These are phyloP conservation scores for Claviceps humidiphila DNA, from an alignment of 2,329 filamentous ascomycete genomes.

Conservation along the genomic window DNA sequence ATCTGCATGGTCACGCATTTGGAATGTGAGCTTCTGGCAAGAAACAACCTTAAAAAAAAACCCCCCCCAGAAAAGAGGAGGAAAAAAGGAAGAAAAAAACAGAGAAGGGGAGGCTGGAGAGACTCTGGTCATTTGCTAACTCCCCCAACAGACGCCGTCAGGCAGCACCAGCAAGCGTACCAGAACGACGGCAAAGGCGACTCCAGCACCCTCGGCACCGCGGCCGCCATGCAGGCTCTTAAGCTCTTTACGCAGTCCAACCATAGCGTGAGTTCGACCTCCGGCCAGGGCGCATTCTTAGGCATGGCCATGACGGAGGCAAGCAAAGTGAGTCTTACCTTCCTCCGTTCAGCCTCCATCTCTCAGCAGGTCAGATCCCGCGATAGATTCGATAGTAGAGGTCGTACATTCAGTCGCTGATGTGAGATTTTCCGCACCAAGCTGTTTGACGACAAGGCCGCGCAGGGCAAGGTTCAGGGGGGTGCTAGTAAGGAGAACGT, in stretches of 20 bases:
- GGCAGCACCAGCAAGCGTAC: conserved; percentile 66
- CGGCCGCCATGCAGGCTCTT: conserved; percentile 69
- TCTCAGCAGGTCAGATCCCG: too few species aligned
- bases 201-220: conserved; percentile 46
- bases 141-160: conserved; percentile 43
- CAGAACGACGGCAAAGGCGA: conserved; percentile 33
- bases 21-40: too few species aligned
- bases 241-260: conserved; percentile 60
- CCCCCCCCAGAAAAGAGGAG: neutral
- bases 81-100: too few species aligned
- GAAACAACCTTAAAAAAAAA: neutral
- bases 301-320: conserved; percentile 82
- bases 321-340: conserved; percentile 45
- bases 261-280: conserved; percentile 29
- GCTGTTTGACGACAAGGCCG: conserved; percentile 47
- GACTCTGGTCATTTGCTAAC: too few species aligned
- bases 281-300: conserved; percentile 65
- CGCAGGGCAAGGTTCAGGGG: conserved; percentile 37
- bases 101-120: too few species aligned
- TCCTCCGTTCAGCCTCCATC: neutral
- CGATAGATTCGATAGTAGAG: too few species aligned
- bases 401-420: neutral
- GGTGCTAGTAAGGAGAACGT: conserved; percentile 68
- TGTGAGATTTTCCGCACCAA: conserved; percentile 12
- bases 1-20: too few species aligned